Base-by-base conservation (phyloP, 768 basidiomycete species). In the Boletus insuetus region DNA sequence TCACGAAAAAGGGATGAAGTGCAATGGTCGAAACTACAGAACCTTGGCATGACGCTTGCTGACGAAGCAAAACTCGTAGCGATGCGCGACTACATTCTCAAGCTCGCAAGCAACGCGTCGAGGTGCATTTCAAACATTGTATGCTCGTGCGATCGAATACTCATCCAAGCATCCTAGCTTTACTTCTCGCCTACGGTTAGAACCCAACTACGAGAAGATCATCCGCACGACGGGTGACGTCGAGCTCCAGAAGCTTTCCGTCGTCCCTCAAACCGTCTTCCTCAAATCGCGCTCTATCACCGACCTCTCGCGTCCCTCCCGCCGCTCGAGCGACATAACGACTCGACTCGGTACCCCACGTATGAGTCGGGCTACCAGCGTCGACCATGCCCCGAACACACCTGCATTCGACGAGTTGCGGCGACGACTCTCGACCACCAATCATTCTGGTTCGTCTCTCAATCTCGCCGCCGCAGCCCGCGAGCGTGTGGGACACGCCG, bases 201-300 rank as follows among this genome's bases (percentile, higher is more conserved):
- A 91, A 56, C 79, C 77, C 37, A 87, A 89, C 60, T 71, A 80
- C 0, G 85, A 85, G 19, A 80, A 80, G 62, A 80, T 78, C 54
- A 75, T 91, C 22, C 87, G 83, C 66, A 76, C 82, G 6, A 80
- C 78, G 10, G 82, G 82, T 19, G 82, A 87, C 46, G 78, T 93
- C 34, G 89, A 92, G 55, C 79, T 99, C 39, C 89, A 88, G 63
- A 93, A 91, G 63, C 83, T 98, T 4, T 87, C 88, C 1, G 87
- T 95, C 6, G 89, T 94, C 0, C 93, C 94, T 13, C 92, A 91
- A 55, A 97, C 93, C 0, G 85, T 97, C 19, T 97, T 98, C 71
- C 75, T 97, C 61, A 90, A 82, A 63, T 66, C 81, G 26, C 58
- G 58, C 19, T 45, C 69, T 19, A 66, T 71, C 22, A 67, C 74